These are phyloP conservation scores for Bathelium albidoporum DNA, from an alignment of 495 filamentous ascomycete species.

Conservation along the genomic window DNA sequence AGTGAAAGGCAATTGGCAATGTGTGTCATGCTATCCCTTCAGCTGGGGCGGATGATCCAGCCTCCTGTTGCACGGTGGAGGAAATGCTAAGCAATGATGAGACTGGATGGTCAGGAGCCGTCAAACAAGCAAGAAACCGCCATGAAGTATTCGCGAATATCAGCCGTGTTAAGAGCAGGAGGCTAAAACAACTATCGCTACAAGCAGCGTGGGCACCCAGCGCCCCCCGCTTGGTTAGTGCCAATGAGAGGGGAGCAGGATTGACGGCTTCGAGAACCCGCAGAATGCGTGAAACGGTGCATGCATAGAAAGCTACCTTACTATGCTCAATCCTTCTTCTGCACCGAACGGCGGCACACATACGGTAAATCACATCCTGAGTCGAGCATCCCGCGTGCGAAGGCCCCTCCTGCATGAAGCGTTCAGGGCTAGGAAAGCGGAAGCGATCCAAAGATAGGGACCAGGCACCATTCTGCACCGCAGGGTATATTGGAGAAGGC, in stretches of 20 bases:
- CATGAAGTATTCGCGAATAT: conserved; percentile 1
- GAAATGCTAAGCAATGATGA: conserved; percentile 4
- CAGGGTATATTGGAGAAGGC: neutral
- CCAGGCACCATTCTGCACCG: neutral
- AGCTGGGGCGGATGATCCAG: neutral
- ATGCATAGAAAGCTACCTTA: conserved; percentile 1
- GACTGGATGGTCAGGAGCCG: neutral
- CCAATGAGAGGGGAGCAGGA: neutral
- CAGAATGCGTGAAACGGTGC: conserved; percentile 6
- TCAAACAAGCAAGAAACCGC: neutral
- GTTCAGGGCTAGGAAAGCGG: neutral
- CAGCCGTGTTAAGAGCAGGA: conserved; percentile 2
- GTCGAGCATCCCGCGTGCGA: neutral
- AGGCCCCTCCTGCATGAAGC: neutral
- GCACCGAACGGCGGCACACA: neutral
- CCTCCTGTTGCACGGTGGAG: neutral
- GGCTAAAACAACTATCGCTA: conserved; percentile 5
- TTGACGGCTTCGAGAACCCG: conserved; percentile 3
- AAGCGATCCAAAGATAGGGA: neutral
- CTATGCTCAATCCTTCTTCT: neutral
- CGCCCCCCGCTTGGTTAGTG: neutral
- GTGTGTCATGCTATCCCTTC: neutral
- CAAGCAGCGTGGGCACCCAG: neutral
- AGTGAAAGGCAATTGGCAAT: conserved; percentile 1
- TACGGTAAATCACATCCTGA: conserved; percentile 4